A percentile compares a stretch with the other conserved stretches of the same genome.
Conservation (phyloP, 768 basidiomycete genomes). For the Mycena alexandri region DNA sequence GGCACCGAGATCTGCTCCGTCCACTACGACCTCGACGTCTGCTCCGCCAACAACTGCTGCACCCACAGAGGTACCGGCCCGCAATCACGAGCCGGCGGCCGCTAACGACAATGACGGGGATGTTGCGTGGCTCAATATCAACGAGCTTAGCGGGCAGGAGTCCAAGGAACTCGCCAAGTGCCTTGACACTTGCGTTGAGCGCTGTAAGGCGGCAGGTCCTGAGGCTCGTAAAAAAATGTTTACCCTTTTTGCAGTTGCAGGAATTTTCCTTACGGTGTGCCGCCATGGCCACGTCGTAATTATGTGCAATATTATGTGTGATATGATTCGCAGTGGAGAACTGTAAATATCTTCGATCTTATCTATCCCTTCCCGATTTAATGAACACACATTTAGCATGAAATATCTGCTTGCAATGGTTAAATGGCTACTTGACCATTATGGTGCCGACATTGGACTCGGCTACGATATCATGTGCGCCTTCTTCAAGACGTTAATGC, state of each 20-base stretch:
- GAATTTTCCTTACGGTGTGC: conserved; percentile 44
- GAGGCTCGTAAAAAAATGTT: conserved; percentile 41
- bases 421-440: conserved; percentile 33
- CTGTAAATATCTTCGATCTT: conserved; percentile 33
- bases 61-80: no score
- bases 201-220: conserved; percentile 32
- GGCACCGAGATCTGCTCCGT: no score
- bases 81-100: no score
- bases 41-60: no score
- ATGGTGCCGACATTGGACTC: conserved; percentile 31
- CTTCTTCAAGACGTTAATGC: conserved; percentile 40
- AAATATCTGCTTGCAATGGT: conserved; percentile 46
- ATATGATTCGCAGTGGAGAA: conserved; percentile 46
- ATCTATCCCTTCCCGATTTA: neutral
- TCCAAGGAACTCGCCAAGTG: conserved; percentile 18
- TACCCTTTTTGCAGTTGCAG: conserved; percentile 39
- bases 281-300: conserved; percentile 43
- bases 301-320: conserved; percentile 40
- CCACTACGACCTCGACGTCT: no score
- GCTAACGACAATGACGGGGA: conserved; percentile 14
- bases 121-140: conserved; percentile 35
- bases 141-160: conserved; percentile 29
- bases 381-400: conserved; percentile 26
- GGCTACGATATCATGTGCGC: conserved; percentile 48
- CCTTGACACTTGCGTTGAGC: conserved; percentile 37